A percentile compares a stretch with the other conserved stretches of the same genome.
These are phyloP conservation scores for Kwoniella shandongensis DNA, from an alignment of 768 basidiomycete species.

Conservation along the genomic window DNA sequence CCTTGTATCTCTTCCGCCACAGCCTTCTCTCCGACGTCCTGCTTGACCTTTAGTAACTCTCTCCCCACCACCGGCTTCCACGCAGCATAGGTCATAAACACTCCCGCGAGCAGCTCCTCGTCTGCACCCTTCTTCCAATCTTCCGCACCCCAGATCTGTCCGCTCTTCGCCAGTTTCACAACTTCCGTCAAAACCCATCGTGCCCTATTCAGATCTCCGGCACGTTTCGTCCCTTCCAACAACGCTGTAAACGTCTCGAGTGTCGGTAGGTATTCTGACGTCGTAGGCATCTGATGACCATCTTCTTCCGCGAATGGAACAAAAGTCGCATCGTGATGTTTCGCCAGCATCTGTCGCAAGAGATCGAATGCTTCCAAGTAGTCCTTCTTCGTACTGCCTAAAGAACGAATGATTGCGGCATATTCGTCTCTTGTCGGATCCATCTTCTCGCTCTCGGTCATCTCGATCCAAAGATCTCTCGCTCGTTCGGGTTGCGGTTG, in stretches of 20 bases:
- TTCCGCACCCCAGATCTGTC: constrained; percentile 1
- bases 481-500: constrained; percentile 83
- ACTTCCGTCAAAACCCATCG: constrained; percentile 91
- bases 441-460: constrained; percentile 69
- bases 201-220: constrained; percentile 76
- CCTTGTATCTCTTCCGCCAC: constrained; percentile 3
- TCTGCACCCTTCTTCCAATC: constrained; percentile 54
- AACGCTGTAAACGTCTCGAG: constrained; percentile 73
- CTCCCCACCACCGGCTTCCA: constrained; percentile 72
- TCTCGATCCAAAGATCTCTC: constrained; percentile 87
- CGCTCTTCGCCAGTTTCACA: constrained; percentile 55
- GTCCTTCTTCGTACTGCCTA: constrained; percentile 62
- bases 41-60: constrained; percentile 56
- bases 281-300: constrained; percentile 52
- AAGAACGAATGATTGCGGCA: constrained; percentile 77
- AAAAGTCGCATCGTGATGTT: constrained; percentile 63
- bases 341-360: constrained; percentile 81
- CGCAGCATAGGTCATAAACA: constrained; percentile 83
- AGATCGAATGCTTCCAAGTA: constrained; percentile 80
- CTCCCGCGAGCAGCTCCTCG: constrained; percentile 72
- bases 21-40: constrained; percentile 7
- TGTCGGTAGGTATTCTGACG: constrained; percentile 58
- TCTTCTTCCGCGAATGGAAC: constrained; percentile 40
- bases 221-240: constrained; percentile 83
- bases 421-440: constrained; percentile 69